A percentile compares a stretch with the other conserved stretches of the same genome.
Conservation (phyloP, 495 filamentous ascomycete species). For the Xylaria cubensis region DNA sequence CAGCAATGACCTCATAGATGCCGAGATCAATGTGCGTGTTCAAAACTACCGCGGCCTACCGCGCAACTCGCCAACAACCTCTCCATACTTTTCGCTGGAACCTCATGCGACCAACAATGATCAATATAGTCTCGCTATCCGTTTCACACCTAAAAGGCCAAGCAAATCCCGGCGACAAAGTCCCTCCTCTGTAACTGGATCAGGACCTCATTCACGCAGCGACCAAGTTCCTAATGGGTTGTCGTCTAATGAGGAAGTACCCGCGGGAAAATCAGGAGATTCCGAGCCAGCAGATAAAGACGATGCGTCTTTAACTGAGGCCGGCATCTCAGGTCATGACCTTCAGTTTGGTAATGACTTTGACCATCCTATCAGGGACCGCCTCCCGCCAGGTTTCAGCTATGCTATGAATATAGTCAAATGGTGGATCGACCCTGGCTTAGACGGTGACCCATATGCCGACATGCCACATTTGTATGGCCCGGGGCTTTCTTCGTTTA, state of each 20-base stretch:
- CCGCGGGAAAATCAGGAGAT: background rate
- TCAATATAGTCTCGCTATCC: conserved; percentile 81
- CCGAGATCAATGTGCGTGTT: conserved; percentile 73
- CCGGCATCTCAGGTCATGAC: conserved; percentile 68
- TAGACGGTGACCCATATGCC: conserved; percentile 87
- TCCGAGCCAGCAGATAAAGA: background rate
- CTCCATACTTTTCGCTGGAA: conserved; percentile 75
- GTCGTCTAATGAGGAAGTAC: background rate
- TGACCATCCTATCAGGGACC: conserved; percentile 81
- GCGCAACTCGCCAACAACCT: conserved; percentile 61
- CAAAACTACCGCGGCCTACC: conserved; percentile 66
- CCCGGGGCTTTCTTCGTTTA: conserved; percentile 73
- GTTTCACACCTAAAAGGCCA: conserved; percentile 69
- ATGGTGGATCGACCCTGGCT: conserved; percentile 84
- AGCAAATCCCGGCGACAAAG: background rate
- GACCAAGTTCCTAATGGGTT: background rate
- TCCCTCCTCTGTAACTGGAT: background rate
- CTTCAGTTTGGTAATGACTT: conserved; percentile 95
- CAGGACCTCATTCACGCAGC: background rate
- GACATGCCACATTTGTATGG: conserved; percentile 87
- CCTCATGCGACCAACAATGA: conserved; percentile 68
- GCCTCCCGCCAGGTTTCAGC: conserved; percentile 84
- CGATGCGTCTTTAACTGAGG: background rate
- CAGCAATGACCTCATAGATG: conserved; percentile 62
- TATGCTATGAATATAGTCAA: conserved; percentile 82